Percentiles rank a stretch among this genome's conserved stretches.
phyloP scores from a whole-genome alignment of 805 yeast species.

The Vanderwaltozyma yarrowii region DNA sequence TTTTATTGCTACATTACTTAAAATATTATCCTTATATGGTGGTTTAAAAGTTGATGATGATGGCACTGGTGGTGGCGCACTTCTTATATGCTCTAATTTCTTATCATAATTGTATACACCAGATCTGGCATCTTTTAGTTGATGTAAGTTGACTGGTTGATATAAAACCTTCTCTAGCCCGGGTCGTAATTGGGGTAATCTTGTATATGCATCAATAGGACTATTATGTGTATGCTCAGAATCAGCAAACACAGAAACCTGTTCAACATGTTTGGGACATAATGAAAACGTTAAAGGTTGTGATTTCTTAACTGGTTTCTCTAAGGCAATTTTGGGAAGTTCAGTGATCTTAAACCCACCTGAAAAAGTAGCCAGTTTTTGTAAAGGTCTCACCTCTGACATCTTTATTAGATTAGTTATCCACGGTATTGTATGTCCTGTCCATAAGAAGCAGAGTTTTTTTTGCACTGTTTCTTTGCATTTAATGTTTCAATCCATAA shows the following conservation, averaged over 20 bases:
- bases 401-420: too few species aligned
- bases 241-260: slow-evolving; percentile 5
- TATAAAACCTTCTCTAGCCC: slow-evolving; percentile 62
- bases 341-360: not conserved
- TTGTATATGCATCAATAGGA: not conserved
- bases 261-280: slow-evolving; percentile 5
- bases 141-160: slow-evolving; percentile 68
- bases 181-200: slow-evolving; percentile 49
- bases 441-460: too few species aligned
- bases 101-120: slow-evolving; percentile 61
- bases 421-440: too few species aligned
- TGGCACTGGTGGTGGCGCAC: slow-evolving; percentile 34
- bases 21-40: slow-evolving; percentile 41
- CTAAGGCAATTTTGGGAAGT: not conserved
- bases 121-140: slow-evolving; percentile 67
- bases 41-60: not conserved
- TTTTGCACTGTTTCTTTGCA: too few species aligned
- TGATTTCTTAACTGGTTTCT: not conserved
- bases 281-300: slow-evolving; percentile 3
- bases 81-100: slow-evolving; percentile 45
- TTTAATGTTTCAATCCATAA: too few species aligned
- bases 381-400: too few species aligned
- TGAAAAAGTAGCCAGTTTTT: not conserved
- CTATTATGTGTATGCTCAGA: not conserved
- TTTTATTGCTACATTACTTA: slow-evolving; percentile 38